These are phyloP conservation scores for Chaetomium sp. DNA, from an alignment of 2,329 filamentous ascomycete species.

Conservation along the genomic window DNA sequence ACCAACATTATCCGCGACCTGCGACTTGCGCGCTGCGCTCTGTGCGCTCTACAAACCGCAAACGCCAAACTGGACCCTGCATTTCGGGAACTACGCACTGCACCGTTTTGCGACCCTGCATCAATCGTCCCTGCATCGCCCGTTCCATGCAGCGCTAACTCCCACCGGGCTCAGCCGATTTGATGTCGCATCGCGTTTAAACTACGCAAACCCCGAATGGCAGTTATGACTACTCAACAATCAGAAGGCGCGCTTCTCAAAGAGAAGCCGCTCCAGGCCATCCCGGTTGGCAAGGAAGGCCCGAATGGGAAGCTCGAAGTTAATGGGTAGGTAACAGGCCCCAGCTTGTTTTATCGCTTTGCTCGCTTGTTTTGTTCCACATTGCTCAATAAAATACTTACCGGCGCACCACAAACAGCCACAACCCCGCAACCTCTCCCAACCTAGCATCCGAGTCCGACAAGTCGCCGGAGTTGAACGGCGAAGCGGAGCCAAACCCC, in stretches of 20 bases:
- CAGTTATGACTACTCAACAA: constrained; percentile 48
- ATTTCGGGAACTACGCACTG: background rate
- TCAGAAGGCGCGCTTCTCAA: constrained; percentile 38
- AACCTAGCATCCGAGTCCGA: constrained; percentile 7
- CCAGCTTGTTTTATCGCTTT: constrained; percentile 1
- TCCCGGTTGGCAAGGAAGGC: constrained; percentile 35
- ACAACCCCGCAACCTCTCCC: constrained; percentile 15
- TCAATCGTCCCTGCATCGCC: background rate
- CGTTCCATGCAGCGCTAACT: constrained; percentile 17
- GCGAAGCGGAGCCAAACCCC: background rate
- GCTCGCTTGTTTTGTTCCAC: background rate
- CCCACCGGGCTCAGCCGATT: constrained; percentile 11
- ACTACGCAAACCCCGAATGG: constrained; percentile 36
- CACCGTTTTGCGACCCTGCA: background rate
- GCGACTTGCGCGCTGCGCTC: background rate
- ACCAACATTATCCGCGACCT: background rate
- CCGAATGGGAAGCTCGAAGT: constrained; percentile 28
- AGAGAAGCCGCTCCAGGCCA: constrained; percentile 45
- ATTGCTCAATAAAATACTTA: background rate
- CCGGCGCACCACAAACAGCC: constrained; percentile 12
- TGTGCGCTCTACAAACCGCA: background rate
- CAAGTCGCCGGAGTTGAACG: constrained; percentile 6
- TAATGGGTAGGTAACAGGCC: constrained; percentile 50
- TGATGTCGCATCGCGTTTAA: constrained; percentile 22
- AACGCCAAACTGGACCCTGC: background rate